Conservation (phyloP, 768 basidiomycete genomes). For the Leucocoprinus birnbaumii region DNA sequence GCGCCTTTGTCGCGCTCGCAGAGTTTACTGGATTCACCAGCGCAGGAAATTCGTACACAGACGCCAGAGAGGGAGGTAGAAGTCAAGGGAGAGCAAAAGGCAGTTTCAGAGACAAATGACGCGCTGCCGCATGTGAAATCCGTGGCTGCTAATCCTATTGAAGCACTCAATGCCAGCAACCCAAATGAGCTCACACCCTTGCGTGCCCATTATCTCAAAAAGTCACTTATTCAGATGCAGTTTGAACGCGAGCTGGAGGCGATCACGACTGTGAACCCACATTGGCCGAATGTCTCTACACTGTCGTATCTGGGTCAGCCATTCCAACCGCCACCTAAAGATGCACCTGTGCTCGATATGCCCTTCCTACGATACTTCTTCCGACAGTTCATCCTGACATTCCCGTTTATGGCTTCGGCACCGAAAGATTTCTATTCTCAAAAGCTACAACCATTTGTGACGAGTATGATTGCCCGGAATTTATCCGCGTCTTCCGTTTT, state of each 20-base stretch:
- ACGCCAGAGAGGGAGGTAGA: background rate
- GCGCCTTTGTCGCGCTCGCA: background rate
- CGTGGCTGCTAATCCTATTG: constrained; percentile 2
- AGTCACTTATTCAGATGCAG: constrained; percentile 86
- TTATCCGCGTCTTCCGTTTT: constrained; percentile 59
- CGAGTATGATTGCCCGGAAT: constrained; percentile 78
- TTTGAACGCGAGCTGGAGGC: constrained; percentile 79
- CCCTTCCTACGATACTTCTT: constrained; percentile 91
- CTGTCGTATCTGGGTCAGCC: constrained; percentile 89
- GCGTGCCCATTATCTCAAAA: constrained; percentile 98
- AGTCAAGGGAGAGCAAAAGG: background rate
- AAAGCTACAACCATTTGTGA: constrained; percentile 93
- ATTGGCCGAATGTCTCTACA: constrained; percentile 43
- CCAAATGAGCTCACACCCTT: constrained; percentile 66
- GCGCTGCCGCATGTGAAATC: background rate
- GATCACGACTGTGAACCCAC: constrained; percentile 35
- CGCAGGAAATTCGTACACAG: background rate
- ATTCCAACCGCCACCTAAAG: constrained; percentile 69
- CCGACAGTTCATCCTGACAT: constrained; percentile 89
- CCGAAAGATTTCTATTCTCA: constrained; percentile 90
- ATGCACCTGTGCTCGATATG: constrained; percentile 60
- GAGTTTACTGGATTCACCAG: background rate
- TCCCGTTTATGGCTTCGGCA: constrained; percentile 90
- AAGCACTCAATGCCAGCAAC: constrained; percentile 5
- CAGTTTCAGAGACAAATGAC: background rate